phyloP scores from a whole-genome alignment of 768 basidiomycete genomes.

The Chlorophyllum brunneum region DNA sequence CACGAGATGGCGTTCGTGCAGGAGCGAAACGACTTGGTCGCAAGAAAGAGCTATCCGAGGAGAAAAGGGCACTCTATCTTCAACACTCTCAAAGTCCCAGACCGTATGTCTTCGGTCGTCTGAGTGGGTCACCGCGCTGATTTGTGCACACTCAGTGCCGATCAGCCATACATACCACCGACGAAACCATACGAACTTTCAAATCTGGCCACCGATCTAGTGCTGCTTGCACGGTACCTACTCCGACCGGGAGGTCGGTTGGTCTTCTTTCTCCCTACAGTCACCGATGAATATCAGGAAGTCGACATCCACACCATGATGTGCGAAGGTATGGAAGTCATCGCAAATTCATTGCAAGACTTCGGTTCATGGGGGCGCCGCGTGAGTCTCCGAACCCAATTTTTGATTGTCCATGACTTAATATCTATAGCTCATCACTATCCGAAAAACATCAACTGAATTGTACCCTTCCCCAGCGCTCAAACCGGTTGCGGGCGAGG shows the following conservation, averaged over 20 bases:
- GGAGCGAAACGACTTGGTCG: conserved; percentile 81
- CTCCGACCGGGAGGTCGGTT: conserved; percentile 84
- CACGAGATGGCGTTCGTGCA: conserved; percentile 85
- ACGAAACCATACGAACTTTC: conserved; percentile 92
- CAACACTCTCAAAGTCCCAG: conserved; percentile 35
- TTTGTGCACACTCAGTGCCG: conserved; percentile 34
- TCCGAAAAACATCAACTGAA: conserved; percentile 59
- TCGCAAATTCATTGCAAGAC: conserved; percentile 86
- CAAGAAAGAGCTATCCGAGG: conserved; percentile 44
- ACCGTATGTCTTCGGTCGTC: conserved; percentile 34
- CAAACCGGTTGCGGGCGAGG: conserved; percentile 23
- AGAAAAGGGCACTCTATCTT: conserved; percentile 31
- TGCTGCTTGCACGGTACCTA: conserved; percentile 76
- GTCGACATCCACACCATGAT: conserved; percentile 77
- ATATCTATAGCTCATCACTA: conserved; percentile 73
- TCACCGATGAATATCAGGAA: conserved; percentile 87
- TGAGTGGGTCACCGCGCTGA: background rate
- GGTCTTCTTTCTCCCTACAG: conserved; percentile 94
- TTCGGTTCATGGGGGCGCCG: conserved; percentile 95
- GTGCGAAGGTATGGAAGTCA: conserved; percentile 83
- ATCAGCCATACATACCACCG: conserved; percentile 81
- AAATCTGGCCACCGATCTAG: conserved; percentile 75
- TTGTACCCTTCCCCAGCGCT: conserved; percentile 55
- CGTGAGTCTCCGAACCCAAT: conserved; percentile 48
- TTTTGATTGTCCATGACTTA: background rate